These are phyloP conservation scores for Diplodia corticola DNA, from an alignment of 2,329 filamentous ascomycete genomes.

Conservation along the genomic window DNA sequence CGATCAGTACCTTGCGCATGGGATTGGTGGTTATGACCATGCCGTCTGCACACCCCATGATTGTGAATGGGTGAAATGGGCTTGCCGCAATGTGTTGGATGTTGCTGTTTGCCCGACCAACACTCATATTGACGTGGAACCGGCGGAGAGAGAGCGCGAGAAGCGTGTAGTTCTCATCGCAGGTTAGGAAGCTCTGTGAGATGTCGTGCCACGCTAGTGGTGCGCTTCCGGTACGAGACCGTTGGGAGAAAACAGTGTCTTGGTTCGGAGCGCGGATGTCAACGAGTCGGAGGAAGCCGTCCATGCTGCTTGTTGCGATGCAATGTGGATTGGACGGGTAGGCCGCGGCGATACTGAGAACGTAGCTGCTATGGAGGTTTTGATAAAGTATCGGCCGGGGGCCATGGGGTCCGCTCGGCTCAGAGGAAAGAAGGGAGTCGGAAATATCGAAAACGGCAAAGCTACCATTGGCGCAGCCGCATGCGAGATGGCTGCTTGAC, in stretches of 20 bases:
- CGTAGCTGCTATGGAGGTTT: constrained; percentile 48
- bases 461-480: constrained; percentile 58
- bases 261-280: constrained; percentile 52
- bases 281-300: constrained; percentile 56
- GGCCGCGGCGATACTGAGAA: constrained; percentile 49
- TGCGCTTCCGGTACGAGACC: constrained; percentile 51
- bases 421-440: constrained; percentile 37
- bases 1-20: constrained; percentile 51
- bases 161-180: constrained; percentile 56
- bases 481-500: constrained; percentile 55
- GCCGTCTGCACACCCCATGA: constrained; percentile 56
- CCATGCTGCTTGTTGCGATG: constrained; percentile 54
- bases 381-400: constrained; percentile 47
- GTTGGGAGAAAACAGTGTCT: constrained; percentile 49
- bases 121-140: constrained; percentile 50
- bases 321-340: constrained; percentile 57
- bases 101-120: constrained; percentile 39
- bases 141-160: constrained; percentile 52
- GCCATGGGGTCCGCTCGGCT: constrained; percentile 18
- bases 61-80: constrained; percentile 55
- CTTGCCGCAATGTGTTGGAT: constrained; percentile 50
- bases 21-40: constrained; percentile 55
- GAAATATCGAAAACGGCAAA: constrained; percentile 55
- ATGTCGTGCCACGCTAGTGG: constrained; percentile 58
- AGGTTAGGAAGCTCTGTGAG: constrained; percentile 54